Percentiles rank a stretch among this genome's conserved stretches.
Evolutionary conservation across 352 stramenopile genomes (phyloP).

Genomic region (Phytophthora meadii): DNA sequence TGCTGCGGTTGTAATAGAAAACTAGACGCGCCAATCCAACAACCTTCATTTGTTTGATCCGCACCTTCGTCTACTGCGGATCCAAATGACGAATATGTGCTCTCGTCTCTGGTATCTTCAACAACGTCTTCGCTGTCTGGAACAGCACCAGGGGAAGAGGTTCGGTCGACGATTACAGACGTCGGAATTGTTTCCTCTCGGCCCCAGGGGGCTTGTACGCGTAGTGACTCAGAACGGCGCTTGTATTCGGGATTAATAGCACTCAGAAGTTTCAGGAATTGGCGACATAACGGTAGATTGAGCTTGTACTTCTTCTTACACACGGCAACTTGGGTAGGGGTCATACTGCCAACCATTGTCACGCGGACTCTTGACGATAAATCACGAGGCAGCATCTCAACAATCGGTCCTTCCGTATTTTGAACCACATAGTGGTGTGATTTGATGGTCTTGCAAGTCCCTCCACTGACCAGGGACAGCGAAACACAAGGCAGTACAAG

Average conservation of each 20-base stretch:
- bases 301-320: constrained; percentile 10
- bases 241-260: constrained; percentile 1
- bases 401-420: constrained; percentile 19
- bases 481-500: too few relatives aligned
- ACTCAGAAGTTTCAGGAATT: background rate
- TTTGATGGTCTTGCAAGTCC: constrained; percentile 3
- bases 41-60: background rate
- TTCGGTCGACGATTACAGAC: constrained; percentile 3
- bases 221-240: too few relatives aligned
- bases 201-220: too few relatives aligned
- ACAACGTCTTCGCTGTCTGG: background rate
- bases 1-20: background rate
- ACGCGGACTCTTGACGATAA: background rate
- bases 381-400: constrained; percentile 10
- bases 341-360: constrained; percentile 9
- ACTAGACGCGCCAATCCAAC: constrained; percentile 8
- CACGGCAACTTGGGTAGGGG: background rate
- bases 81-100: constrained; percentile 10
- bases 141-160: too few relatives aligned
- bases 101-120: background rate
- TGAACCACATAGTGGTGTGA: constrained; percentile 19
- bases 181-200: background rate
- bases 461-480: constrained; percentile 6
- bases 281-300: background rate
- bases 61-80: background rate